Base-by-base conservation (phyloP, 1,139 yeast genomes). In the Candida smagusa region DNA sequence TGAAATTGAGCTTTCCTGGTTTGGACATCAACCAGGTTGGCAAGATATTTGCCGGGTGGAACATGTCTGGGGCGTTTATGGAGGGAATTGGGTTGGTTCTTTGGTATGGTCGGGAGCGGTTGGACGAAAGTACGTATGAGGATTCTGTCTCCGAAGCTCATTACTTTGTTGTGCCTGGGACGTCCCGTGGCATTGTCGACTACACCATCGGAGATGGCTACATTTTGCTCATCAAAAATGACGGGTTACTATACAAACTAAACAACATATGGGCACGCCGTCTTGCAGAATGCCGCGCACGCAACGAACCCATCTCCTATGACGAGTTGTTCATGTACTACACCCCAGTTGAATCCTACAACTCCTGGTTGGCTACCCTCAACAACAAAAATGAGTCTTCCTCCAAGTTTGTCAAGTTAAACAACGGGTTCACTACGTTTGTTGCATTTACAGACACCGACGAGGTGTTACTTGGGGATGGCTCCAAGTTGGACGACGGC, bases 41-140 rank as follows among this genome's bases (percentile, higher is more conserved):
- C 31, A 78, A 74, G 49, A 71, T 81, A 8, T 67, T 70, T 13
- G 83, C 88, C 22, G 95, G 94, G 0, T 85, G 94, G 94, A 72
- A 76, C 40, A 60, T 74, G 13, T 75, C 79, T 36, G 77, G 79
- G 24, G 77, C 78, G 23, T 67, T 70, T 35, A 60, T 80, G 2
- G 64, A 64, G 19, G 65, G 63, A 5, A 59, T 74, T 28, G 90
- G 90, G 0, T 56, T 85, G 29, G 68, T 79, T 0, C 70, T 78
- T 11, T 84, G 92, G 92, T 71, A 63, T 33, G 51, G 64, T 2
- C 63, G 87, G 39, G 61, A 56, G 1, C 49, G 69, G 0, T 35
- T 74, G 7, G 45, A 58, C 2, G 43, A 53, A 26, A 58, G 51
- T 13, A 48, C 49, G 21, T 53, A 42, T 36, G 59, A 57, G 11